phyloP scores from a whole-genome alignment of 768 basidiomycete species.

The Xerocomellus amylosporus region DNA sequence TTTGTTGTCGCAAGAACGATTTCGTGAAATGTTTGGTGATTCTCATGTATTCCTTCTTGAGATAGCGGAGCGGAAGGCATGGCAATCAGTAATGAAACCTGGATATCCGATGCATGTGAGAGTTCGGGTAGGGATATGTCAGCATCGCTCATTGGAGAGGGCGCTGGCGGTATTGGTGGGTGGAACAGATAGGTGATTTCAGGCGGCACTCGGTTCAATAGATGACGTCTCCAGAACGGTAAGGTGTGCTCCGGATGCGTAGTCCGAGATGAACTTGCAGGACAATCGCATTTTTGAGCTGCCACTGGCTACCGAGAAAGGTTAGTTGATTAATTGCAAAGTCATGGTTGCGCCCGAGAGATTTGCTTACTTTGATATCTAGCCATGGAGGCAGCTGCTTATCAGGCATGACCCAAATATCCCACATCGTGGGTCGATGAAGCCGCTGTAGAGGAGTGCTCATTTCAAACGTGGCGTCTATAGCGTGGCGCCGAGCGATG shows the following conservation, averaged over 20 bases:
- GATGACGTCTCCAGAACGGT: constrained; percentile 23
- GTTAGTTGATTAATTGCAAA: neutral
- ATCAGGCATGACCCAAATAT: constrained; percentile 16
- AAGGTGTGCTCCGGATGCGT: constrained; percentile 3
- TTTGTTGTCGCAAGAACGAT: constrained; percentile 28
- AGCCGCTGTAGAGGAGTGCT: neutral
- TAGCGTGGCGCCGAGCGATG: constrained; percentile 26
- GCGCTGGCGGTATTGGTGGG: constrained; percentile 10
- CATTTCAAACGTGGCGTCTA: constrained; percentile 21
- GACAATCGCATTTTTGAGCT: constrained; percentile 4
- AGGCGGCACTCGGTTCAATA: constrained; percentile 18
- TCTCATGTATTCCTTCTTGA: neutral
- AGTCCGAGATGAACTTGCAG: neutral
- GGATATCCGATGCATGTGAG: constrained; percentile 23
- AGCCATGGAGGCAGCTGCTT: constrained; percentile 9
- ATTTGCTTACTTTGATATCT: constrained; percentile 22
- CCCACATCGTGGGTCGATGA: constrained; percentile 24
- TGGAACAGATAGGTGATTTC: constrained; percentile 31
- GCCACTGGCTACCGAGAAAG: constrained; percentile 24
- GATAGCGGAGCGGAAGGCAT: constrained; percentile 24
- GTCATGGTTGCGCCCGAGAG: constrained; percentile 18
- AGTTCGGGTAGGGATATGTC: constrained; percentile 2
- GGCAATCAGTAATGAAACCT: constrained; percentile 26
- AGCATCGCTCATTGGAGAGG: neutral
- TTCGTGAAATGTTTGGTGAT: constrained; percentile 13